Percentiles rank a stretch among this genome's conserved stretches.
Evolutionary conservation across 768 basidiomycete species (phyloP).

Genomic region (Hirschioporus abietinus): DNA sequence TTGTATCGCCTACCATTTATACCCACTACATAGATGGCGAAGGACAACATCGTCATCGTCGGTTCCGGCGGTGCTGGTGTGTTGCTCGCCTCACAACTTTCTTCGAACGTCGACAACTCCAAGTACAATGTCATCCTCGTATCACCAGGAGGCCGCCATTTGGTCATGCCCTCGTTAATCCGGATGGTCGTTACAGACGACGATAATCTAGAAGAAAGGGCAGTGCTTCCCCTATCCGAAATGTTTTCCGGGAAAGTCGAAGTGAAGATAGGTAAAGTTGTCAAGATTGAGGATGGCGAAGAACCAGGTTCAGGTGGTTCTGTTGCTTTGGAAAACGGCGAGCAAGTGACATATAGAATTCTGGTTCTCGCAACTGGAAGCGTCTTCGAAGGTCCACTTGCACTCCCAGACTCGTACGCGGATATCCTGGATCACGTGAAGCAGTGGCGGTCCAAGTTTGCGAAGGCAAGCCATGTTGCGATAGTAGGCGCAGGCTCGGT

Average conservation of each 20-base stretch:
- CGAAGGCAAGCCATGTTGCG: conserved; percentile 11
- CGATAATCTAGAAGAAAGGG: conserved; percentile 7
- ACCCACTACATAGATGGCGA: background rate
- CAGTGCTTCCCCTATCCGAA: conserved; percentile 9
- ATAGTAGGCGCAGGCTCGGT: conserved; percentile 18
- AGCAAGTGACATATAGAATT: conserved; percentile 13
- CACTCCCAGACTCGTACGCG: conserved; percentile 9
- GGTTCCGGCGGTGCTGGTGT: conserved; percentile 12
- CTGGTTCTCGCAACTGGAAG: conserved; percentile 19
- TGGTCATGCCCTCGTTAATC: conserved; percentile 7
- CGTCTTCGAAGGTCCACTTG: conserved; percentile 12
- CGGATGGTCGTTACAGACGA: conserved; percentile 12
- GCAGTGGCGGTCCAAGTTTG: conserved; percentile 12
- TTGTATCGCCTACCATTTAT: background rate
- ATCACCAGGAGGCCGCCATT: conserved; percentile 2
- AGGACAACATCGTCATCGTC: conserved; percentile 10
- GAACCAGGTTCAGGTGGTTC: conserved; percentile 6
- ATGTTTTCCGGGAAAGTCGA: conserved; percentile 10
- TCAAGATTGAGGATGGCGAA: conserved; percentile 1
- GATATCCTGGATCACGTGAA: conserved; percentile 8
- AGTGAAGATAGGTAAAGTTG: conserved; percentile 9
- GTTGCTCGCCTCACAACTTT: conserved; percentile 7
- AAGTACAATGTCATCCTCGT: conserved; percentile 8
- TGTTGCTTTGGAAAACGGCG: conserved; percentile 15
- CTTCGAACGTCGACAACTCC: conserved; percentile 5